A percentile compares a stretch with the other conserved stretches of the same genome.
Evolutionary conservation across 805 yeast genomes (phyloP).

Genomic region (Pichia rugopelliculosa): DNA sequence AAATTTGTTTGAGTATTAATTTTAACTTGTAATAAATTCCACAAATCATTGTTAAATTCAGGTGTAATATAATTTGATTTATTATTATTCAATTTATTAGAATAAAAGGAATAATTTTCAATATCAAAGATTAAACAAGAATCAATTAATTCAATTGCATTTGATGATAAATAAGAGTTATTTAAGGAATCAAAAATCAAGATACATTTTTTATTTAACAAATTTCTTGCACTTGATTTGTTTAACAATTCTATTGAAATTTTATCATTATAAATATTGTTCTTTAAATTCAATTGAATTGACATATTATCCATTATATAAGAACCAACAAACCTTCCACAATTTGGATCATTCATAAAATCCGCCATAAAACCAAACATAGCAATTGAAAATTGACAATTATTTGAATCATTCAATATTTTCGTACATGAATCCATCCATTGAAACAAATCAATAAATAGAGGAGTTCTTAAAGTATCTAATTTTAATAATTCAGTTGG

Average conservation of each 20-base stretch:
- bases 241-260: conserved; percentile 29
- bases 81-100: conserved; percentile 13
- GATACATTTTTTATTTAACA: conserved; percentile 38
- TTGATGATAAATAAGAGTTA: conserved; percentile 7
- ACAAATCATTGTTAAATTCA: conserved; percentile 17
- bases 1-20: conserved; percentile 14
- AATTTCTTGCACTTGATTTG: conserved; percentile 41
- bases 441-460: conserved; percentile 38
- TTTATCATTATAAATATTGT: conserved; percentile 18
- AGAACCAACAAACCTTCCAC: conserved; percentile 20
- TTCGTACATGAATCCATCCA: conserved; percentile 45
- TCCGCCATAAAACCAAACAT: conserved; percentile 43
- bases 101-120: conserved; percentile 18
- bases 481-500: conserved; percentile 2
- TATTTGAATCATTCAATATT: conserved; percentile 40
- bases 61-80: conserved; percentile 16
- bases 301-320: conserved; percentile 21
- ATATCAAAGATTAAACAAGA: conserved; percentile 22
- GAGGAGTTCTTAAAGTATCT: conserved; percentile 15
- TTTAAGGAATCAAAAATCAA: conserved; percentile 22
- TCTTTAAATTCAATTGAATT: conserved; percentile 14
- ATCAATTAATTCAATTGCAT: conserved; percentile 17
- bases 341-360: conserved; percentile 16
- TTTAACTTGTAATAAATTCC: conserved; percentile 21
- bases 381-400: conserved; percentile 45